Conservation (phyloP, 805 yeast genomes). For the Suhomyces canberraensis region DNA sequence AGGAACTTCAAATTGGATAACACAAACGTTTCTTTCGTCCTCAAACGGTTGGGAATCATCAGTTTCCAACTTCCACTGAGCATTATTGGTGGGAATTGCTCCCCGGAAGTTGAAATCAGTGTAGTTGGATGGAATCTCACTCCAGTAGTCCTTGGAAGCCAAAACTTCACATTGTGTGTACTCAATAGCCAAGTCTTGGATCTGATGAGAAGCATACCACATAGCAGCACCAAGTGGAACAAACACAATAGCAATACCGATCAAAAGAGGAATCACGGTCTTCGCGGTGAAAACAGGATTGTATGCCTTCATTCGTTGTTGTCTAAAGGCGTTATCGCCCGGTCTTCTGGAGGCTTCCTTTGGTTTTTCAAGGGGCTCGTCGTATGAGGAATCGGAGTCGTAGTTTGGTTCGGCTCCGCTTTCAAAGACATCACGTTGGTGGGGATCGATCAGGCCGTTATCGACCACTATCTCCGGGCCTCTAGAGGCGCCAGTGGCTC, state of each 20-base stretch:
- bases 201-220: slow-evolving; percentile 41
- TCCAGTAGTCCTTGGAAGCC: slow-evolving; percentile 33
- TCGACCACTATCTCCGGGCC: background rate
- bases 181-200: slow-evolving; percentile 40
- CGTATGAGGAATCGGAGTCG: slow-evolving; percentile 44
- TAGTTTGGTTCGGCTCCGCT: slow-evolving; percentile 13
- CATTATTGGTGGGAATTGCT: slow-evolving; percentile 12
- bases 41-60: slow-evolving; percentile 44
- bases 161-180: slow-evolving; percentile 38
- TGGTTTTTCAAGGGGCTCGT: slow-evolving; percentile 21
- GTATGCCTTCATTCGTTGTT: slow-evolving; percentile 51
- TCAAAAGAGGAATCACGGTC: slow-evolving; percentile 39
- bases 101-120: slow-evolving; percentile 34
- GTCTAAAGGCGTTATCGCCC: slow-evolving; percentile 55
- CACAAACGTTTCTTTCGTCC: slow-evolving; percentile 48
- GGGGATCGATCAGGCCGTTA: background rate
- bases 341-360: slow-evolving; percentile 60
- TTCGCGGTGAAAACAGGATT: slow-evolving; percentile 44
- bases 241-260: slow-evolving; percentile 37
- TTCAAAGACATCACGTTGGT: slow-evolving; percentile 2
- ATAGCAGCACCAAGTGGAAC: slow-evolving; percentile 46
- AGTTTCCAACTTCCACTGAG: slow-evolving; percentile 36
- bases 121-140: slow-evolving; percentile 36
- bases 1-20: slow-evolving; percentile 39
- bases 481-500: slow-evolving; percentile 1